A percentile compares a stretch with the other conserved stretches of the same genome.
These are phyloP conservation scores for Euphorbia tirucalli DNA, from an alignment of 345 rosid species.

Conservation along the genomic window DNA sequence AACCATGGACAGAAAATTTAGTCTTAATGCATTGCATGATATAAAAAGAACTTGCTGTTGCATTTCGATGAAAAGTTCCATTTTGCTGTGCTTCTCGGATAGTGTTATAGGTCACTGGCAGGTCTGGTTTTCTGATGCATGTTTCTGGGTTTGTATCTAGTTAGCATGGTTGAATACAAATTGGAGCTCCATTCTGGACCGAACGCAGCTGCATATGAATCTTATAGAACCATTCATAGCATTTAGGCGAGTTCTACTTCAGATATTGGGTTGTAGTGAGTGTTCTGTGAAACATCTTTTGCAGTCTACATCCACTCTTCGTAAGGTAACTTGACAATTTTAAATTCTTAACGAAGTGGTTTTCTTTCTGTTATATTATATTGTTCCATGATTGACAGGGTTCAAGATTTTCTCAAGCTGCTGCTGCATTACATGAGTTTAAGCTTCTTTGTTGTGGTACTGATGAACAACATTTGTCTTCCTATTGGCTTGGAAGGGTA, in stretches of 20 bases:
- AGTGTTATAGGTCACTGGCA: not conserved
- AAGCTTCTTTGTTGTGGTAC: slow-evolving; percentile 54
- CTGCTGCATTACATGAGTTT: slow-evolving; percentile 82
- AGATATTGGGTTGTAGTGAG: slow-evolving; percentile 64
- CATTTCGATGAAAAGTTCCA: not conserved
- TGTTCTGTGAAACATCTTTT: slow-evolving; percentile 66
- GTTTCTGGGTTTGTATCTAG: slow-evolving; percentile 41
- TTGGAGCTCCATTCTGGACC: slow-evolving; percentile 68
- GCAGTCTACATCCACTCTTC: slow-evolving; percentile 87
- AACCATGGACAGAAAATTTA: too few relatives aligned
- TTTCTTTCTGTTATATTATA: slow-evolving; percentile 11
- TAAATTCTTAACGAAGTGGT: not conserved
- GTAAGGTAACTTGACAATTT: slow-evolving; percentile 57
- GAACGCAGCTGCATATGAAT: slow-evolving; percentile 83
- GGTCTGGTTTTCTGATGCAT: slow-evolving; percentile 19
- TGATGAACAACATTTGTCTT: slow-evolving; percentile 41
- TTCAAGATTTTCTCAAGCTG: slow-evolving; percentile 79
- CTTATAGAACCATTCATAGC: slow-evolving; percentile 90
- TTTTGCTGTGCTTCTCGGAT: not conserved
- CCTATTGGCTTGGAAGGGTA: slow-evolving; percentile 94
- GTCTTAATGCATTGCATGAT: too few relatives aligned
- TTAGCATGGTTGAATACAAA: slow-evolving; percentile 67
- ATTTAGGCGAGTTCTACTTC: slow-evolving; percentile 80
- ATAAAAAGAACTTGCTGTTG: not conserved
- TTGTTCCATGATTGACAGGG: slow-evolving; percentile 50